Evolutionary conservation across 495 filamentous ascomycete genomes (phyloP), one percentile per base, ranked within the genome.

Genomic region (Pyrenula massariospora): DNA sequence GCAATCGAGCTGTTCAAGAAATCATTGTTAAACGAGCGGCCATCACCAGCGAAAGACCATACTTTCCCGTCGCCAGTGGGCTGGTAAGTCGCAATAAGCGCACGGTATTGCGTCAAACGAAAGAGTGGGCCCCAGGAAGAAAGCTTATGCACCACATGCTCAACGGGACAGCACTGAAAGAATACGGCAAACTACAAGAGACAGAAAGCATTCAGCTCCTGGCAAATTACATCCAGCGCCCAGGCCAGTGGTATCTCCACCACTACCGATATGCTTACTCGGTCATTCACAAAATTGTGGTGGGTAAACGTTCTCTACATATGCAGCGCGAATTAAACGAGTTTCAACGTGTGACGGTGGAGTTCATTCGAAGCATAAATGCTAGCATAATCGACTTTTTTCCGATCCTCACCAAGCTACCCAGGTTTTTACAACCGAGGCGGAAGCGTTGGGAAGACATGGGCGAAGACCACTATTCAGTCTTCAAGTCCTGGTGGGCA

Each of bases 211-310:
- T 60, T 1, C 62, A 73, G 56, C 58, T 78, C 49, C 55, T 76
- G 2, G 62, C 60, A 3, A 62, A 63, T 20, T 75, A 73, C 56
- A 55, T 73, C 0, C 50, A 59, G 10, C 24, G 67, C 23, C 71
- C 74, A 5, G 24, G 63, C n/a, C 56, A 58, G 12, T 77, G 70
- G 69, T 73, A 69, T 56, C 12, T 54, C 2, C 67, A 73, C 54
- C 68, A 75, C 54, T 69, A 70, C 54, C 70, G 72, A 20, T 77
- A 76, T 55, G 57, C 71, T 1, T 75, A 67, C 56, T 68, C 67
- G 0, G 69, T 76, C 11, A 61, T 76, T 47, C 60, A 71, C 58
- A 65, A 66, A 12, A 67, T 75, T 49, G 65, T 65, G 10, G 51
- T 68, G 2, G 68, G 68, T 1, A 61, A 69, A 48, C 56, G 57